Evolutionary conservation across 805 yeast species (phyloP), one percentile per base, ranked within the genome.

Genomic region (Pichia manshurica): DNA sequence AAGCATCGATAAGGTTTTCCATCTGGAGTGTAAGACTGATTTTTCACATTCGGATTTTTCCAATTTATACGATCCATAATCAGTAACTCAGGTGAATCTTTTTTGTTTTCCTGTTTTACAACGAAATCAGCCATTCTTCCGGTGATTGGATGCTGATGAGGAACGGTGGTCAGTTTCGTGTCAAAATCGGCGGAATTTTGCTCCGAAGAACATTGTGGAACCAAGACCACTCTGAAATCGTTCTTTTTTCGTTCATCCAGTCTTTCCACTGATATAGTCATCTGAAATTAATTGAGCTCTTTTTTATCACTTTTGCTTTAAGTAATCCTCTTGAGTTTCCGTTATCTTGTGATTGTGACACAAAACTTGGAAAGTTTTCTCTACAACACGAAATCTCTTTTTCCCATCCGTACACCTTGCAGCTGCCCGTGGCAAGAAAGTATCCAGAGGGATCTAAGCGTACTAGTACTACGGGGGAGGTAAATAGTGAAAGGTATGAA

Each of bases 1-100:
- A 50, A 13, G 20, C 45, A 44, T 25, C 40, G 25, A 29, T 38
- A 41, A 20, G 50, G 50, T 44, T 36, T 46, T 8, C 46, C 46
- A 17, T 41, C 46, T 15, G 46, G 41, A 3, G 50, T 42, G 13
- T 34, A 31, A 3, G 35, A 17, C 17, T 19, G 34, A 33, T 42
- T 42, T 13, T 47, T 47, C 1, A 42, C 33, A 20, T 31, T 42
- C 5, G 7, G 5, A 33, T 47, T 47, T 28, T 47, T 42, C 50
- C 50, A 47, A 38, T 42, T 38, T 4, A 47, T 16, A 32, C 39
- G 31, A 42, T 42, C 46, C 31, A 42, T 15, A 21, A 34, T 9
- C 21, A 31, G 42, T 12, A 47, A 17, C 22, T 29, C 36, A 25
- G 29, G 8, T 8, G 37, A 35, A 6, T 35, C 5, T 19, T 22